Percentiles rank a stretch among this genome's conserved stretches.
Conservation (phyloP, 371 early-diverging fungal species). For the Mucor lusitanicus region DNA sequence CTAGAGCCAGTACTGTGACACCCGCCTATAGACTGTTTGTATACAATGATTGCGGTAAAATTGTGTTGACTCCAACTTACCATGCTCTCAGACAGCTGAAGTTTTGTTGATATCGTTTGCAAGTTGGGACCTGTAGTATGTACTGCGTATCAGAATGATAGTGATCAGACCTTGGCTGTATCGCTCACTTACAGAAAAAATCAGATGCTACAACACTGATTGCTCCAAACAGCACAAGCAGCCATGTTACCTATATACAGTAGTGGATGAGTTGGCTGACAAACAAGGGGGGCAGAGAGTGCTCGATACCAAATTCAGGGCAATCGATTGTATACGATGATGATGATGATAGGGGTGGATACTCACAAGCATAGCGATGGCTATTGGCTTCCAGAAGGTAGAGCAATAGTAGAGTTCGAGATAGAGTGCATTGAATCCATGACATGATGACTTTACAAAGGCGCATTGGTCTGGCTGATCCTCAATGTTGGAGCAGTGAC, state of each 20-base stretch:
- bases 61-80: too few species aligned
- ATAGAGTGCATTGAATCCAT: constrained; percentile 56
- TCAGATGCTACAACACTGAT: constrained; percentile 71
- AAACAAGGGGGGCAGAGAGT: background rate
- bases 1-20: constrained; percentile 83
- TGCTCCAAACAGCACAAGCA: constrained; percentile 60
- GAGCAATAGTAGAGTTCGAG: constrained; percentile 66
- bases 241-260: constrained; percentile 24
- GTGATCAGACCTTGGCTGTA: background rate
- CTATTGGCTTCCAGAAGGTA: constrained; percentile 39
- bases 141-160: background rate
- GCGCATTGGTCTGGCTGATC: constrained; percentile 54
- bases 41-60: too few species aligned
- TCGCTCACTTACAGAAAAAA: constrained; percentile 59
- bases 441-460: constrained; percentile 56
- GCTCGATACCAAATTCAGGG: background rate
- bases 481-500: constrained; percentile 40
- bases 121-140: constrained; percentile 58
- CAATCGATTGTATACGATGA: background rate
- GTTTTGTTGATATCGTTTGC: constrained; percentile 61
- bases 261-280: background rate
- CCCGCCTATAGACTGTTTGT: constrained; percentile 64
- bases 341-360: constrained; percentile 3
- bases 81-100: constrained; percentile 69
- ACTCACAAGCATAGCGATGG: constrained; percentile 48